Evolutionary conservation across 75 land plant genomes (phyloP).

Genomic region (Gnetum montanum): DNA sequence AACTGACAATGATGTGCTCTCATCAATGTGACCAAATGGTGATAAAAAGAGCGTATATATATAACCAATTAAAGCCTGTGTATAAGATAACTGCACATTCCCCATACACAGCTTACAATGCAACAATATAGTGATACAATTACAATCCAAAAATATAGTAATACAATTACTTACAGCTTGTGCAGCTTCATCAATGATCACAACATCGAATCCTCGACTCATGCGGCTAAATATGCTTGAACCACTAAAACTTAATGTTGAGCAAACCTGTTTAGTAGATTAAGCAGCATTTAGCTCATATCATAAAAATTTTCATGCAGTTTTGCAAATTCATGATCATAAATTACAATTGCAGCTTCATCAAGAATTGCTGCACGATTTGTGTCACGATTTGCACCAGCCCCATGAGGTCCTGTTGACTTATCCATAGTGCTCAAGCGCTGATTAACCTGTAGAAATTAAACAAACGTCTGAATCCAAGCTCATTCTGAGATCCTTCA

Average conservation of each 20-base stretch:
- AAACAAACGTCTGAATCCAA: not conserved
- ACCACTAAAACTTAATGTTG: constrained; percentile 94
- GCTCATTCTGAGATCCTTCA: not conserved
- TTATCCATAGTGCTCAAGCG: constrained; percentile 46
- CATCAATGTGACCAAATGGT: too few relatives aligned
- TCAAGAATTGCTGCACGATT: constrained; percentile 73
- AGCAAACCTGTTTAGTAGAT: constrained; percentile 73
- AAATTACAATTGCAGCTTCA: constrained; percentile 87
- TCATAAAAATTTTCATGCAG: not conserved
- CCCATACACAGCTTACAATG: too few relatives aligned
- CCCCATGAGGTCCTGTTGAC: constrained; percentile 39
- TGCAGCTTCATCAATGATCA: constrained; percentile 98
- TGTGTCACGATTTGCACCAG: constrained; percentile 50
- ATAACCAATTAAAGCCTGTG: too few relatives aligned
- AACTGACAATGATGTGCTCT: too few relatives aligned
- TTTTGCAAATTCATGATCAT: not conserved
- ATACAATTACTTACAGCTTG: constrained; percentile 83
- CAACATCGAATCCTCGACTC: constrained; percentile 89
- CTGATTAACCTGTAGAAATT: constrained; percentile 75
- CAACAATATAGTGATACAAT: too few relatives aligned
- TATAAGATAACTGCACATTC: too few relatives aligned
- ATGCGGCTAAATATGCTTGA: constrained; percentile 62
- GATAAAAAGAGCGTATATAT: too few relatives aligned
- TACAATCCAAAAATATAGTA: not conserved
- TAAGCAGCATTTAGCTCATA: constrained; percentile 9